These are phyloP conservation scores for Zygotorulaspora chibaensis DNA, from an alignment of 805 yeast genomes.

Conservation along the genomic window DNA sequence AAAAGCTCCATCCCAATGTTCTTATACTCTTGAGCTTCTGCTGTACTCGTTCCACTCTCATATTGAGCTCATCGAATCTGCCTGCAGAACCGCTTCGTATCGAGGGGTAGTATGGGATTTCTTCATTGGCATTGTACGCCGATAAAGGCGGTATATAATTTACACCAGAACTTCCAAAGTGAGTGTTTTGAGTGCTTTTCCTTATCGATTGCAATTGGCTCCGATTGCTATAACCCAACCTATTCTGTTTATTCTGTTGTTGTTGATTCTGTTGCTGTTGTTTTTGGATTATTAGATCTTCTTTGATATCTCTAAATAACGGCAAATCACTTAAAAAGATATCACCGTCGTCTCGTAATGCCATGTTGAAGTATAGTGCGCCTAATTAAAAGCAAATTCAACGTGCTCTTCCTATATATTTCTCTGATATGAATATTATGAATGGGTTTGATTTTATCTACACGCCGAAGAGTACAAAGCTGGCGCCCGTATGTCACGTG, in stretches of 20 bases:
- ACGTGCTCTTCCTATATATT: no score
- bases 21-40: conserved; percentile 30
- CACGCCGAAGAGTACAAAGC: no score
- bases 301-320: conserved; percentile 21
- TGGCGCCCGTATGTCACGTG: no score
- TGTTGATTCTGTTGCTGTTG: conserved; percentile 10
- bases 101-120: conserved; percentile 18
- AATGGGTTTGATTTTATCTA: no score
- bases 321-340: conserved; percentile 15
- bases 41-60: conserved; percentile 19
- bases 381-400: no score
- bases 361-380: not conserved
- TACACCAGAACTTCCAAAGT: not conserved
- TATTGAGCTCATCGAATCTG: conserved; percentile 18
- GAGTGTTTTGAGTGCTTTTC: not conserved
- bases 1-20: conserved; percentile 43
- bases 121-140: conserved; percentile 24
- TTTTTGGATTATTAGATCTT: conserved; percentile 10
- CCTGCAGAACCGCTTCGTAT: conserved; percentile 5
- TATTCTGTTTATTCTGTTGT: conserved; percentile 1
- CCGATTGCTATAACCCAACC: conserved; percentile 1
- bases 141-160: conserved; percentile 21
- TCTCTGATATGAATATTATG: no score
- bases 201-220: not conserved
- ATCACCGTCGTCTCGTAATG: not conserved